Evolutionary conservation across 768 basidiomycete species (phyloP), one percentile per base, ranked within the genome.

Genomic region (Auricularia sp.): DNA sequence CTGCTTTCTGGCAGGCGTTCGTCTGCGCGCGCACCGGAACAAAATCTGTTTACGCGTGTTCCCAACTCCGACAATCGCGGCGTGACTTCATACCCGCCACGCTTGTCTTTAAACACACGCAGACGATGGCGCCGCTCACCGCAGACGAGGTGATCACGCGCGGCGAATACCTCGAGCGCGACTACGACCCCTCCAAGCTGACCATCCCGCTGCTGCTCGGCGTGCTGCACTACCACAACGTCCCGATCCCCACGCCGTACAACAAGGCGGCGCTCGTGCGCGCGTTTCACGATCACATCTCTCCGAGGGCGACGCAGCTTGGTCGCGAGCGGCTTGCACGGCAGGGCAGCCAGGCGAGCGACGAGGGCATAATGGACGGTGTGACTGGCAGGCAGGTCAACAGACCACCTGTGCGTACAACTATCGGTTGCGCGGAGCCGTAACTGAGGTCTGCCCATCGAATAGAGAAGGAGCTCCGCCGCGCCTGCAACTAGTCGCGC

Each of bases 151-250:
- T 94, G 63, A 87, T 94, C 69, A 79, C 74, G 24, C 75, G 81
- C 37, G 92, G 90, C 71, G 84, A 89, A 74, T 94, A 94, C 74
- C 85, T 94, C 66, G 81, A 90, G 66, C 82, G 84, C 10, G 85
- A 88, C 71, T 94, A 92, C 64, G 86, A 94, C 68, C 85, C 92
- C 18, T 67, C 81, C 1, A 75, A 82, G 2, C 82, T 94, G 63
- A 94, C 91, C 0, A 84, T 93, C 34, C 82, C 90, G n/a, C 90
- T 93, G 71, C 79, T 94, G 4, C 81, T 90, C 11, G 91, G 90
- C 56, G 78, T 94, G 37, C 80, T 94, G 64, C 83, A 84, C 51
- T 88, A 85, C 71, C 92, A 94, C 75, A 86, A 88, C 68, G 77
- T 92, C 72, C 81, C 79, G 54, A 90, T 86, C 74, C 88, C 90